A percentile compares a stretch with the other conserved stretches of the same genome.
These are phyloP conservation scores for Prunella vulgaris DNA, from an alignment of 257 asterid species.

Conservation along the genomic window DNA sequence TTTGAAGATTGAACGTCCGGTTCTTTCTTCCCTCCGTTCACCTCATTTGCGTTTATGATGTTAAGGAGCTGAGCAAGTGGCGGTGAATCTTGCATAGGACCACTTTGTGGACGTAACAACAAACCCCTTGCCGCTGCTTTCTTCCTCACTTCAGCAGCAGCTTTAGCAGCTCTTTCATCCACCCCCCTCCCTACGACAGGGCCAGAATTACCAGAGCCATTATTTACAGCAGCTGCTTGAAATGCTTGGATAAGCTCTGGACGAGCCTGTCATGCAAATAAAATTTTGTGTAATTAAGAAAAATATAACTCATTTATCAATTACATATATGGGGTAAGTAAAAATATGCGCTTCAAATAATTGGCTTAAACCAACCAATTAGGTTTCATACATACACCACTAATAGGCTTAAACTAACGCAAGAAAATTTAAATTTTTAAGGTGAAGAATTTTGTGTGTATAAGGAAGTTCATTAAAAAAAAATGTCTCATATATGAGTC, in stretches of 20 bases:
- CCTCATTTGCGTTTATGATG: slow-evolving; percentile 38
- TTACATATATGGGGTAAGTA: background rate
- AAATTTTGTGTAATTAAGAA: background rate
- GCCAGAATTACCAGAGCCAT: slow-evolving; percentile 34
- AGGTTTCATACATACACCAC: background rate
- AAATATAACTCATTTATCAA: background rate
- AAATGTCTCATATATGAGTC: no score
- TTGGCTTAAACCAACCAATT: background rate
- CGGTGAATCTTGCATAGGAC: slow-evolving; percentile 54
- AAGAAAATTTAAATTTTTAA: no score
- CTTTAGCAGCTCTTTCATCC: slow-evolving; percentile 84
- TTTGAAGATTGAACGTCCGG: slow-evolving; percentile 31
- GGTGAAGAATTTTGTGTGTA: no score
- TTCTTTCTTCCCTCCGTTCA: slow-evolving; percentile 35
- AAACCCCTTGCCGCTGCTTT: slow-evolving; percentile 95
- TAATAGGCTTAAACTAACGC: background rate
- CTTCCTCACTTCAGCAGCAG: slow-evolving; percentile 78
- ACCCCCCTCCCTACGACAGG: slow-evolving; percentile 49
- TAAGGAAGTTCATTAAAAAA: no score
- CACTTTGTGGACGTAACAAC: slow-evolving; percentile 59
- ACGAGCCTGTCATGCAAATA: slow-evolving; percentile 50
- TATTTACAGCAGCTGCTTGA: slow-evolving; percentile 57
- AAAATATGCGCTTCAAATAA: background rate
- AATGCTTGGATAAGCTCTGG: slow-evolving; percentile 83
- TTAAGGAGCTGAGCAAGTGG: slow-evolving; percentile 61